Percentiles rank a stretch among this genome's conserved stretches.
Conservation (phyloP, 2,329 filamentous ascomycete species). For the Ceratocystis papillata region DNA sequence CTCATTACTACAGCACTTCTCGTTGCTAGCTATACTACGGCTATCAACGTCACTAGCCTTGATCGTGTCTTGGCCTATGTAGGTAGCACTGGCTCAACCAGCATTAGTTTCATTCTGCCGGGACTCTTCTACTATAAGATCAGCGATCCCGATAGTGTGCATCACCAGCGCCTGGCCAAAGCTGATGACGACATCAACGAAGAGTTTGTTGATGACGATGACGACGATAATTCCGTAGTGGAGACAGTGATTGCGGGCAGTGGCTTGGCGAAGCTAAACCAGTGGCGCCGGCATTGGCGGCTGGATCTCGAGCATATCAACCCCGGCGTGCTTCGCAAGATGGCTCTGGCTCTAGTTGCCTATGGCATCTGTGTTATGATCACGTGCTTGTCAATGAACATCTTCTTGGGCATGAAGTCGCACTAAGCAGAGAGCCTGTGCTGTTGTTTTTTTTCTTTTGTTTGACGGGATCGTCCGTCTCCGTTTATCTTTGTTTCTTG, state of each 20-base stretch:
- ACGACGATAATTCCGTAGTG: slow-evolving; percentile 26
- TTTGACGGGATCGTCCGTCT: background rate
- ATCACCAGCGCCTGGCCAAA: slow-evolving; percentile 79
- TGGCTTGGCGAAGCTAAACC: slow-evolving; percentile 32
- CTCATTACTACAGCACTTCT: slow-evolving; percentile 79
- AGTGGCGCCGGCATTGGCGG: slow-evolving; percentile 45
- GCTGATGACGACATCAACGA: slow-evolving; percentile 79
- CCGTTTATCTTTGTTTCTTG: background rate
- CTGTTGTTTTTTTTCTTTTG: background rate
- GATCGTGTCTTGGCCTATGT: slow-evolving; percentile 92
- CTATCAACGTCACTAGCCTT: slow-evolving; percentile 80
- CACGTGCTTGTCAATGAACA: slow-evolving; percentile 75
- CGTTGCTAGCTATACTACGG: slow-evolving; percentile 71
- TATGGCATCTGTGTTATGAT: slow-evolving; percentile 87
- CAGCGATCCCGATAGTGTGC: slow-evolving; percentile 71
- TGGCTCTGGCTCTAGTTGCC: slow-evolving; percentile 63
- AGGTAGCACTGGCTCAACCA: slow-evolving; percentile 84
- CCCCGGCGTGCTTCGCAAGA: slow-evolving; percentile 54
- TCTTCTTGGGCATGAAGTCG: slow-evolving; percentile 29
- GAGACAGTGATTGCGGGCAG: background rate
- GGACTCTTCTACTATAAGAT: slow-evolving; percentile 99
- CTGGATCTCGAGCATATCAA: slow-evolving; percentile 55
- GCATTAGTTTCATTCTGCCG: slow-evolving; percentile 92
- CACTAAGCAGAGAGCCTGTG: slow-evolving; percentile 3
- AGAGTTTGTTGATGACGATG: slow-evolving; percentile 43